Evolutionary conservation across 257 asterid genomes (phyloP).

Genomic region (Pogostemon cablin): DNA sequence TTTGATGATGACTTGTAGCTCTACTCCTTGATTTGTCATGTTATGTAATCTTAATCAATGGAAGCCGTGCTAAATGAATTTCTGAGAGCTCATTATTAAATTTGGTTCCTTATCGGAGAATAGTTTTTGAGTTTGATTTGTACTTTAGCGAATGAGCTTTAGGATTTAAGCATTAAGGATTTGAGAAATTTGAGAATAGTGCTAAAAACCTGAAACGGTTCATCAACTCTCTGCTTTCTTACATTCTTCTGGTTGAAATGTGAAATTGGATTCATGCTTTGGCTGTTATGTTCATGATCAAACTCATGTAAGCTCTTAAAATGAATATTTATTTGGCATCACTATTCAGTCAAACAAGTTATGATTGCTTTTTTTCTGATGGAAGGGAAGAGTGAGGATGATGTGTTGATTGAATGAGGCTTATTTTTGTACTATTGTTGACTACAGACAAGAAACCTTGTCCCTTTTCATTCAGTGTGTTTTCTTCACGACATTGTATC

Average conservation of each 20-base stretch:
- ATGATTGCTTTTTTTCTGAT: not conserved
- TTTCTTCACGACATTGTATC: not conserved
- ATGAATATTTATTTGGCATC: slow-evolving; percentile 10
- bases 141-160: not conserved
- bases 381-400: not conserved
- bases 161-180: not conserved
- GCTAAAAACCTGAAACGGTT: not conserved
- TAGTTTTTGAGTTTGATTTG: not conserved
- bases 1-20: slow-evolving; percentile 24
- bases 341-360: not conserved
- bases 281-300: slow-evolving; percentile 1
- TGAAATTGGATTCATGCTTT: slow-evolving; percentile 4
- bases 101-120: slow-evolving; percentile 1
- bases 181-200: slow-evolving; percentile 20
- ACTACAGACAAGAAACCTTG: not conserved
- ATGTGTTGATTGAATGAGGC: not conserved
- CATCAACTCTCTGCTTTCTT: not conserved
- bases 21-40: not conserved
- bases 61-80: not conserved
- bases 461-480: not conserved
- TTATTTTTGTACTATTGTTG: not conserved
- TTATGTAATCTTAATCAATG: not conserved
- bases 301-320: not conserved
- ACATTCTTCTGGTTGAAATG: slow-evolving; percentile 9
- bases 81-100: not conserved